phyloP scores from a whole-genome alignment of 495 filamentous ascomycete species.

The Echria macrotheca region DNA sequence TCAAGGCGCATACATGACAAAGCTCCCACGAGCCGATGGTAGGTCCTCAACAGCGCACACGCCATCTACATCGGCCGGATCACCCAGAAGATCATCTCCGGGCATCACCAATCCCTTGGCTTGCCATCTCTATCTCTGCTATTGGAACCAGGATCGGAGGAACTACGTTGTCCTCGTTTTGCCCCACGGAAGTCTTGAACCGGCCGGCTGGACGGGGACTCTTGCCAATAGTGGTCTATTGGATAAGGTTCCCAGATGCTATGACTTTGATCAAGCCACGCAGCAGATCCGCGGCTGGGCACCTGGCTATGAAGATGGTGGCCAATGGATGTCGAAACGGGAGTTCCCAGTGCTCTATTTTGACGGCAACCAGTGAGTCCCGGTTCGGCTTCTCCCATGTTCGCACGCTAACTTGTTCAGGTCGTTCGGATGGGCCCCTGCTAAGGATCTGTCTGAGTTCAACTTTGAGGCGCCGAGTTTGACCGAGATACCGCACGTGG shows the following conservation, averaged over 20 bases:
- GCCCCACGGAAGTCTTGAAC: conserved; percentile 29
- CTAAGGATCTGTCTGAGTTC: conserved; percentile 19
- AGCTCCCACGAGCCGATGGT: no score
- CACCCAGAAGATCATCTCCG: neutral
- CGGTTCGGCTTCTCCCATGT: neutral
- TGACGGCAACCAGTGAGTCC: conserved; percentile 26
- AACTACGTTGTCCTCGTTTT: conserved; percentile 38
- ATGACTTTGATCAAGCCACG: conserved; percentile 18
- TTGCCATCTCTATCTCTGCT: conserved; percentile 31
- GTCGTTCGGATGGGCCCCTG: conserved; percentile 24
- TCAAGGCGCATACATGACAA: no score
- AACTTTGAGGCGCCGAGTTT: conserved; percentile 21
- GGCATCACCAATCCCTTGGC: conserved; percentile 15
- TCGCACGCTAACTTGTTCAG: no score
- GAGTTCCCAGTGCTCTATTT: conserved; percentile 42
- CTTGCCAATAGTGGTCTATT: conserved; percentile 32
- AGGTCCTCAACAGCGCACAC: neutral
- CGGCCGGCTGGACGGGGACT: conserved; percentile 28
- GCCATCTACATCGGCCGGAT: neutral
- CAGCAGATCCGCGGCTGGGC: conserved; percentile 35
- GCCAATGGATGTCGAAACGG: conserved; percentile 24
- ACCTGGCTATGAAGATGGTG: conserved; percentile 35
- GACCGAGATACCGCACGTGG: conserved; percentile 11
- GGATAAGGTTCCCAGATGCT: conserved; percentile 31
- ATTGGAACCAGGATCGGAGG: conserved; percentile 23